These are phyloP conservation scores for Claviceps humidiphila DNA, from an alignment of 2,329 filamentous ascomycete species.

Conservation along the genomic window DNA sequence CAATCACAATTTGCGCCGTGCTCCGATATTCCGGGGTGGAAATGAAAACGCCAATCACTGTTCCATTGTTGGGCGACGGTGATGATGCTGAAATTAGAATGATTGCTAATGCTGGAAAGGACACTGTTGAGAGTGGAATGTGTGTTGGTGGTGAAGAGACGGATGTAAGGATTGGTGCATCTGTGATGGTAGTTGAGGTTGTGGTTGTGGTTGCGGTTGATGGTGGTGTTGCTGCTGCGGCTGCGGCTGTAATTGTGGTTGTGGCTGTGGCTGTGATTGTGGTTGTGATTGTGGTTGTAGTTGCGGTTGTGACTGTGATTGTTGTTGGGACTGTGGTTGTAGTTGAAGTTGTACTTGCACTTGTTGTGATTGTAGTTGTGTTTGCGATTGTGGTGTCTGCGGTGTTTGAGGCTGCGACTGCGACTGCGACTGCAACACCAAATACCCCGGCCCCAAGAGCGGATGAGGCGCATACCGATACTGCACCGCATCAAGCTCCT, in stretches of 20 bases:
- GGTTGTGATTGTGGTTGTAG: not conserved
- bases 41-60: not conserved
- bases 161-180: not conserved
- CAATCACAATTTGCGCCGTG: not conserved
- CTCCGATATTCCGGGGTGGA: not conserved
- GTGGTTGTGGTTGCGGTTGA: not conserved
- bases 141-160: not conserved
- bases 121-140: not conserved
- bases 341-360: not conserved
- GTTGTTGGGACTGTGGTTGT: not conserved
- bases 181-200: not conserved
- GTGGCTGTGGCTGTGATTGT: not conserved
- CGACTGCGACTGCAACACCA: conserved; percentile 4
- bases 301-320: not conserved
- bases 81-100: conserved; percentile 3
- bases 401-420: conserved; percentile 3
- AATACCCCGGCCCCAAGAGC: conserved; percentile 5
- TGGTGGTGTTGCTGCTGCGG: not conserved
- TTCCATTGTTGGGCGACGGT: conserved; percentile 1
- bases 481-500: conserved; percentile 4
- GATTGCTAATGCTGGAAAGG: conserved; percentile 1
- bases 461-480: conserved; percentile 6
- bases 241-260: conserved; percentile 1
- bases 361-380: not conserved
- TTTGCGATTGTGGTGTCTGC: not conserved